Conservation (phyloP, 2,329 filamentous ascomycete species). For the Hortaea werneckii region DNA sequence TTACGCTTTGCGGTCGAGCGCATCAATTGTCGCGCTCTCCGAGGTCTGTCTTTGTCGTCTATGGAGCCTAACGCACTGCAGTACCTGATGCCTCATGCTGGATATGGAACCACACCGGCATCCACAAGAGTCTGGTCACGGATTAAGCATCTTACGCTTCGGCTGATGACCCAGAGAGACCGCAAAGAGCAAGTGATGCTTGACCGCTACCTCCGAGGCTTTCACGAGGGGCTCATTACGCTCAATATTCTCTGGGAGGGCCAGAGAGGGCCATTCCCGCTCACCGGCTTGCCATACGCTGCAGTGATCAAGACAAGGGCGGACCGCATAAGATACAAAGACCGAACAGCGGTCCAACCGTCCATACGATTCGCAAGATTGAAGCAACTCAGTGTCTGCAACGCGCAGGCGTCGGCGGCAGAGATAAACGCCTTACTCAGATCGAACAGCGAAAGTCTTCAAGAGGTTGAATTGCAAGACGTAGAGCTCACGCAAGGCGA, state of each 20-base stretch:
- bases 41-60: constrained; percentile 59
- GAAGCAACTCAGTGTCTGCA: constrained; percentile 59
- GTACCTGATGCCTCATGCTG: constrained; percentile 65
- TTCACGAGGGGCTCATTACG: constrained; percentile 28
- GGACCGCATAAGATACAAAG: neutral
- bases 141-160: constrained; percentile 53
- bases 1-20: constrained; percentile 74
- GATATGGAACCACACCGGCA: constrained; percentile 64
- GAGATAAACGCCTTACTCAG: constrained; percentile 62
- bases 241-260: constrained; percentile 72
- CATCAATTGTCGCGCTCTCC: constrained; percentile 54
- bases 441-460: constrained; percentile 56
- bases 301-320: neutral
- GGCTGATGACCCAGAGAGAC: too few species aligned
- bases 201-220: too few species aligned
- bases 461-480: constrained; percentile 72
- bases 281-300: constrained; percentile 43
- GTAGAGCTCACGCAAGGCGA: constrained; percentile 59
- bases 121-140: constrained; percentile 66
- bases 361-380: constrained; percentile 58
- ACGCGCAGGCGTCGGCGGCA: constrained; percentile 58
- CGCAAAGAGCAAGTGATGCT: too few species aligned
- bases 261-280: constrained; percentile 54
- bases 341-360: constrained; percentile 7
- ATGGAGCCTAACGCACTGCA: constrained; percentile 67